Percentiles rank a stretch among this genome's conserved stretches.
These are phyloP conservation scores for Acer campestre DNA, from an alignment of 345 rosid species.

Conservation along the genomic window DNA sequence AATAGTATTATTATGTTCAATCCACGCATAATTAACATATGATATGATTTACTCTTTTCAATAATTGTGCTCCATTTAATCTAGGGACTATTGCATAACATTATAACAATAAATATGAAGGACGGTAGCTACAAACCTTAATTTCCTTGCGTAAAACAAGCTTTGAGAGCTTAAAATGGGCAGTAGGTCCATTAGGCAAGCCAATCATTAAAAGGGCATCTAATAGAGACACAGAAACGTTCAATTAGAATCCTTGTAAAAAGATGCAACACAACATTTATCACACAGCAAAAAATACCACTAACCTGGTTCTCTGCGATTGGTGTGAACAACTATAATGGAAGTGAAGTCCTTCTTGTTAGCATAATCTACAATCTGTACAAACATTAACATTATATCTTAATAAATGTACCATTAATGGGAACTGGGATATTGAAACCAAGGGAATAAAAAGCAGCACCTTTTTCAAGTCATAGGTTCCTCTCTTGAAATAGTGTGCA, in stretches of 20 bases:
- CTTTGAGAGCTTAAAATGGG: slow-evolving; percentile 86
- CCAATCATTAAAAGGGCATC: slow-evolving; percentile 85
- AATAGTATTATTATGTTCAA: not conserved
- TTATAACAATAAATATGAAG: not conserved
- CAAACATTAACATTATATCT: slow-evolving; percentile 9
- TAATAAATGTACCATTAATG: not conserved
- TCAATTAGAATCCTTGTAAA: slow-evolving; percentile 14
- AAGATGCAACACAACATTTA: not conserved
- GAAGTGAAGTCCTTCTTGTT: slow-evolving; percentile 78
- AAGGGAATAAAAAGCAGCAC: slow-evolving; percentile 36
- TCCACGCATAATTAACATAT: not conserved
- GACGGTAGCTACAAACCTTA: slow-evolving; percentile 49
- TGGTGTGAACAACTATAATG: slow-evolving; percentile 80
- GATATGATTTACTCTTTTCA: not conserved
- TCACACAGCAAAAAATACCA: slow-evolving; percentile 9
- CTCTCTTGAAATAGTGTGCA: slow-evolving; percentile 75
- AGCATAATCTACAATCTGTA: slow-evolving; percentile 89
- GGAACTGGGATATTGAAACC: not conserved
- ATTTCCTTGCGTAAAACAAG: slow-evolving; percentile 87
- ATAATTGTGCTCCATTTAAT: not conserved
- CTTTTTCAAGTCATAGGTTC: slow-evolving; percentile 93
- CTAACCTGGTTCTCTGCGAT: slow-evolving; percentile 90
- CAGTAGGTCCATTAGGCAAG: slow-evolving; percentile 94
- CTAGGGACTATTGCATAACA: not conserved
- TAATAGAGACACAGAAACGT: slow-evolving; percentile 24